Evolutionary conservation across 2,329 filamentous ascomycete genomes (phyloP).

Genomic region (Emmonsiellopsis sp.): DNA sequence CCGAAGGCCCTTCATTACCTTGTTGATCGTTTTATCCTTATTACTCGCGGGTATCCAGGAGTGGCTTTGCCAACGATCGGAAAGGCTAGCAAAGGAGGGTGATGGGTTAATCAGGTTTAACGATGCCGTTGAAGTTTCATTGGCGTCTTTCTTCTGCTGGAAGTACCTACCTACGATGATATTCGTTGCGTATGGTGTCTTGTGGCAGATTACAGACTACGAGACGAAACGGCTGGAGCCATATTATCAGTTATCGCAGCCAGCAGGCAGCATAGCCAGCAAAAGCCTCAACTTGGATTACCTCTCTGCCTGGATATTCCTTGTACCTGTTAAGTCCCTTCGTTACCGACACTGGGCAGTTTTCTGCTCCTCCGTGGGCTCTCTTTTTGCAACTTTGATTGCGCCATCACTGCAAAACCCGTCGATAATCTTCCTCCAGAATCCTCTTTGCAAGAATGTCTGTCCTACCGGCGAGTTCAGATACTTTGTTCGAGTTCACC

Average conservation of each 20-base stretch:
- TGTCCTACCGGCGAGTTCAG: slow-evolving; percentile 20
- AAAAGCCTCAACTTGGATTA: slow-evolving; percentile 42
- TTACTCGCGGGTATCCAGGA: slow-evolving; percentile 25
- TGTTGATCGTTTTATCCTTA: slow-evolving; percentile 22
- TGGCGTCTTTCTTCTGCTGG: slow-evolving; percentile 26
- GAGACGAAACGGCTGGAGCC: slow-evolving; percentile 44
- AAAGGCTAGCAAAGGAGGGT: slow-evolving; percentile 28
- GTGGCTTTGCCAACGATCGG: slow-evolving; percentile 23
- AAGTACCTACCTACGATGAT: slow-evolving; percentile 37
- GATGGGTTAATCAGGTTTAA: slow-evolving; percentile 23
- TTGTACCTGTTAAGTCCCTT: slow-evolving; percentile 38
- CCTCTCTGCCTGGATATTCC: slow-evolving; percentile 38
- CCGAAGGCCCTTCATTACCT: slow-evolving; percentile 22
- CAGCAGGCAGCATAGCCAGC: slow-evolving; percentile 22
- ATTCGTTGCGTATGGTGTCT: slow-evolving; percentile 40
- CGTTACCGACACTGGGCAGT: slow-evolving; percentile 40
- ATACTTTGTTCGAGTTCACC: slow-evolving; percentile 35
- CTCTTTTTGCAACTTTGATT: slow-evolving; percentile 36
- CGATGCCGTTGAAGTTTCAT: slow-evolving; percentile 18
- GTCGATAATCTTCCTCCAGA: slow-evolving; percentile 31
- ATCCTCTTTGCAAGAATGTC: slow-evolving; percentile 21
- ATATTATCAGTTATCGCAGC: slow-evolving; percentile 35
- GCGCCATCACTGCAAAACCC: slow-evolving; percentile 40
- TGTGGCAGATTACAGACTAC: slow-evolving; percentile 43
- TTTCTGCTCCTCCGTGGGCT: slow-evolving; percentile 36